A percentile compares a stretch with the other conserved stretches of the same genome.
These are phyloP conservation scores for Wallemia ichthyophaga DNA, from an alignment of 1,284 basidiomycete genomes.

Conservation along the genomic window DNA sequence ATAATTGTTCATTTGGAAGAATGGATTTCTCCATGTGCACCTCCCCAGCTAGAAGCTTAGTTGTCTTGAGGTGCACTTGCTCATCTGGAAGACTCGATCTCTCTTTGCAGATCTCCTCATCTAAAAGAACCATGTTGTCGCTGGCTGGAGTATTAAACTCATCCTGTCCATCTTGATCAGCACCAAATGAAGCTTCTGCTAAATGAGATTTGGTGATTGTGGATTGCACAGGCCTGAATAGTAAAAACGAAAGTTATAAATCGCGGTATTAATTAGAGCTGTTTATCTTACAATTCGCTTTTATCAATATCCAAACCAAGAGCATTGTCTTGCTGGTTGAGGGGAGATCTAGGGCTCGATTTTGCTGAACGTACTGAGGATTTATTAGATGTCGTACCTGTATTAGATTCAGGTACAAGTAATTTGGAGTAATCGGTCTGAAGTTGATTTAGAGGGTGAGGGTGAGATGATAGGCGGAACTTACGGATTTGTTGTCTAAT, in stretches of 20 bases:
- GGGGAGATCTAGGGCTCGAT: background rate
- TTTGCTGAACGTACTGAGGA: too few relatives aligned
- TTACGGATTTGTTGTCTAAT: background rate
- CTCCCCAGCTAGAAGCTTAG: too few relatives aligned
- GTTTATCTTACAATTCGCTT: background rate
- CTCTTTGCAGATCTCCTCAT: background rate
- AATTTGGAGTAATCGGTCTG: background rate
- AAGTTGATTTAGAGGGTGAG: background rate
- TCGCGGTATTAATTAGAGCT: background rate
- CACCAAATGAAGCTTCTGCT: background rate
- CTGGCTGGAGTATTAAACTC: background rate
- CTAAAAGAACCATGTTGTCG: background rate
- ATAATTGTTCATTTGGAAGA: too few relatives aligned
- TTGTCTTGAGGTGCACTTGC: too few relatives aligned
- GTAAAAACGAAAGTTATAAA: background rate
- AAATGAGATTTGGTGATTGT: background rate
- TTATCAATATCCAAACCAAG: background rate
- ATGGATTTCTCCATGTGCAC: too few relatives aligned
- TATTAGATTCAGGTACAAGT: background rate
- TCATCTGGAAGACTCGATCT: background rate
- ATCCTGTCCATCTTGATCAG: too few relatives aligned
- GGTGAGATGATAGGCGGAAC: background rate
- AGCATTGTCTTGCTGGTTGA: background rate
- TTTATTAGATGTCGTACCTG: background rate
- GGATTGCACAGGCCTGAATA: background rate